Evolutionary conservation across 2,329 filamentous ascomycete genomes (phyloP), one percentile per base, ranked within the genome.

Genomic region (Arthrinium phaeospermum): DNA sequence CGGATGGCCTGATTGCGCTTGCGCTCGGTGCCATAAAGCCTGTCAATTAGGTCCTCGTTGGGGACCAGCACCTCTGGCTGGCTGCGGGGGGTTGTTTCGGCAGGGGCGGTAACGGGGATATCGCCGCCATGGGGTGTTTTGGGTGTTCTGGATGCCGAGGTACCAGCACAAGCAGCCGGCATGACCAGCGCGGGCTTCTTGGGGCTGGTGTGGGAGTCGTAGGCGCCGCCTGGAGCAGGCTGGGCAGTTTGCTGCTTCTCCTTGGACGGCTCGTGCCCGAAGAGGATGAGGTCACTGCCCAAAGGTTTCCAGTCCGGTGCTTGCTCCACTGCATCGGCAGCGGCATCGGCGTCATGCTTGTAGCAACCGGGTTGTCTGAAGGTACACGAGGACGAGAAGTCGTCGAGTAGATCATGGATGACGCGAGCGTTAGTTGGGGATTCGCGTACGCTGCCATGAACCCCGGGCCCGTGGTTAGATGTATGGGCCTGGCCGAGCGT

Each of bases 41-140:
- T 53, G 27, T 67, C 70, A 6, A 68, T 16, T 2, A 71, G n/a
- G 16, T 69, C 64, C 44, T 73, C 72, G 41, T 69, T 68, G 13
- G 72, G 72, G 3, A 73, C 2, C 44, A 49, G 1, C 19, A 64
- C 41, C 10, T 64, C 34, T 22, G 34, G 19, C 34, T 64, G 30
- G 30, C 4, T 22, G 19, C 22, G n/a, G 49, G 49, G 10, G 49
- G 49, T 34, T n/a, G 34, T 19, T 41, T 64, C 57, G 57, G 34
- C 10, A 13, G 34, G 34, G 19, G 19, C 19, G 10, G 10, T 14
- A 22, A 3, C 13, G 19, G 34, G 57, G 57, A 22, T 4, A 64
- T 61, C 30, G 8, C 41, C 19, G 4, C 19, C 19, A 41, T 14
- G 2, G 14, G 34, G 19, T 41, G 34, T 10, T 12, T 14, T 6